Base-by-base conservation (phyloP, 202 grass and related monocot genomes). In the Eragrostis tef region DNA sequence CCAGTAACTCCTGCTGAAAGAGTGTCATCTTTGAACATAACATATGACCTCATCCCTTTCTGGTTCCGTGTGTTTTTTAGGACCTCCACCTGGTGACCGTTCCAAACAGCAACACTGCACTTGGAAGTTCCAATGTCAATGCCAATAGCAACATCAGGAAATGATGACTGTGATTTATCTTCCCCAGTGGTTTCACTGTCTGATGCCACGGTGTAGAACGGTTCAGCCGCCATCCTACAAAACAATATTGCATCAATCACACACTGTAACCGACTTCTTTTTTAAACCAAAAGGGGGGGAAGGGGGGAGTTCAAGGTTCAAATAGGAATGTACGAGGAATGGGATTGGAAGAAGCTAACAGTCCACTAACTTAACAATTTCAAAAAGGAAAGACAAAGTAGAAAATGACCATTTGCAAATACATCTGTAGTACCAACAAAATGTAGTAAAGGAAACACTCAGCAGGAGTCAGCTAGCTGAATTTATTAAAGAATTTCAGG, bases 41-140 rank as follows among this genome's bases (percentile, higher is more conserved):
- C 92, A 83, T 91, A 91, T 60, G 88, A 94, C 46, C 86, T 83
- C 88, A 94, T 87, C 45, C 74, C 53, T 74, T 94, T 91, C 79
- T 94, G 86, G 59, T 90, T 91, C 5, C 77, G 87, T 25, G 80
- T 89, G 12, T 94, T 89, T 75, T 86, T 87, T 13, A 94, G 71
- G 12, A 94, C 68, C 79, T 94, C 88, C 75, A 94, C 81, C 54
- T 76, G 77, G 67, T 86, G 53, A n/a, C 92, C 81, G 24, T 82
- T 89, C 92, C 88, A 94, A 82, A 91, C 31, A 9, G 88, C 92
- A 78, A 91, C 84, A 16, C 86, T 91, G 64, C 86, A 89, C 56
- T 78, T 94, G 65, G 92, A 94, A 42, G 92, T 94, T 26, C 92
- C 92, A 64, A 91, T 84, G 72, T 94, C 88, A 44, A 94, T 91